Percentiles rank a stretch among this genome's conserved stretches.
Conservation (phyloP, 331 rosid genomes). For the Pyrus hybrid region DNA sequence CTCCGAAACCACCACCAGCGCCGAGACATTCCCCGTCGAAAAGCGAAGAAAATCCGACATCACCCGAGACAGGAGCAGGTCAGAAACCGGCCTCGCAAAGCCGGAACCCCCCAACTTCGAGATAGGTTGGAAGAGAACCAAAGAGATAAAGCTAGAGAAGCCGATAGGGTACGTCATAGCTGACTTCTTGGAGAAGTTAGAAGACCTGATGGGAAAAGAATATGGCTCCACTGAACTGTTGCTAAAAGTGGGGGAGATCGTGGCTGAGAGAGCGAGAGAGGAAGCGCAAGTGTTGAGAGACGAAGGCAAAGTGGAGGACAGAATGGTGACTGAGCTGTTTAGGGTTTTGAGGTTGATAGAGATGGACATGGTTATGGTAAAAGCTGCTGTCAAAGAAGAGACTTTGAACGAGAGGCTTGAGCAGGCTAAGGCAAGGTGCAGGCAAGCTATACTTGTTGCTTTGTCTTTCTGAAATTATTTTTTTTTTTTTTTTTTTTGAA, state of each 20-base stretch:
- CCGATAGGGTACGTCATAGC: slow-evolving; percentile 71
- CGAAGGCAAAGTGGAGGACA: slow-evolving; percentile 75
- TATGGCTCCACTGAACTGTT: slow-evolving; percentile 61
- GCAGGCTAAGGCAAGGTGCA: slow-evolving; percentile 86
- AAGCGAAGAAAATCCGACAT: slow-evolving; percentile 70
- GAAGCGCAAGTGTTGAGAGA: slow-evolving; percentile 66
- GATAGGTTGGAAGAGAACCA: slow-evolving; percentile 86
- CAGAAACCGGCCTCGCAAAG: slow-evolving; percentile 20
- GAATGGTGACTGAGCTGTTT: slow-evolving; percentile 64
- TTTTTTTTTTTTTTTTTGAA: no score
- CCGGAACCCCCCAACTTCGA: slow-evolving; percentile 72
- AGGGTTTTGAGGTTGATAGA: slow-evolving; percentile 79
- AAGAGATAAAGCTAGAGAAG: slow-evolving; percentile 55
- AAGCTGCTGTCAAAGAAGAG: slow-evolving; percentile 73
- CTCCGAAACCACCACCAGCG: slow-evolving; percentile 31
- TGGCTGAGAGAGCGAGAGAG: slow-evolving; percentile 78
- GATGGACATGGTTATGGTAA: slow-evolving; percentile 85
- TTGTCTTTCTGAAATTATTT: slow-evolving; percentile 43
- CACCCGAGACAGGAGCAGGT: slow-evolving; percentile 34
- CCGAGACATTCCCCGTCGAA: slow-evolving; percentile 67
- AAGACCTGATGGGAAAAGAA: slow-evolving; percentile 54
- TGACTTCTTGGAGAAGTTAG: slow-evolving; percentile 73
- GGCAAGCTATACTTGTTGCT: slow-evolving; percentile 91
- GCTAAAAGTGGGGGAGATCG: slow-evolving; percentile 69
- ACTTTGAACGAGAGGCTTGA: slow-evolving; percentile 58